These are phyloP conservation scores for Dryadomyces quercivorus DNA, from an alignment of 2,329 filamentous ascomycete genomes.

Conservation along the genomic window DNA sequence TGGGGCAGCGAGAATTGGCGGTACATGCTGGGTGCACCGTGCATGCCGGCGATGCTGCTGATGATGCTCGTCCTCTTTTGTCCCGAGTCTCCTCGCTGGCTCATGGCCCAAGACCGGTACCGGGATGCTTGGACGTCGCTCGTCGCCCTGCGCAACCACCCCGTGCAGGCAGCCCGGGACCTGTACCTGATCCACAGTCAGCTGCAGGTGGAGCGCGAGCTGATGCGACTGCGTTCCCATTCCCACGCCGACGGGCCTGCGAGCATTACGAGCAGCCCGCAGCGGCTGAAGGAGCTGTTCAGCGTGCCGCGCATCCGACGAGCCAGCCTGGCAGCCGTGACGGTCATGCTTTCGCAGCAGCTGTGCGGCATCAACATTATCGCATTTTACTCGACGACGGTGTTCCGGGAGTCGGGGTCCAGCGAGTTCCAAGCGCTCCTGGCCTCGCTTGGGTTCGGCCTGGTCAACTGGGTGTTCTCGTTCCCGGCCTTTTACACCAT, in stretches of 20 bases:
- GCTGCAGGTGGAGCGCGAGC: conserved; percentile 44
- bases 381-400: conserved; percentile 60
- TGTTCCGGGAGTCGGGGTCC: conserved; percentile 47
- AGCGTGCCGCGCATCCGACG: conserved; percentile 56
- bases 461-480: conserved; percentile 49
- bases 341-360: conserved; percentile 70
- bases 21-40: conserved; percentile 51
- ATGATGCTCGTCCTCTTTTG: conserved; percentile 51
- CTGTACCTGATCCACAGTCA: conserved; percentile 54
- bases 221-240: conserved; percentile 19
- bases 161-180: conserved; percentile 47
- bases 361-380: conserved; percentile 63
- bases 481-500: conserved; percentile 54
- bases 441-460: conserved; percentile 52
- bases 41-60: conserved; percentile 47
- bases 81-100: conserved; percentile 53
- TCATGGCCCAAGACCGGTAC: conserved; percentile 54
- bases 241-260: neutral
- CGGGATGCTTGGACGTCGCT: conserved; percentile 46
- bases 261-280: conserved; percentile 41
- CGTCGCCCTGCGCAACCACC: conserved; percentile 36
- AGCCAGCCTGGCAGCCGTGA: conserved; percentile 64
- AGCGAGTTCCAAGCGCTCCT: conserved; percentile 41
- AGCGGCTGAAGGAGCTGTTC: conserved; percentile 53
- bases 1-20: conserved; percentile 49